These are phyloP conservation scores for Isatis tinctoria DNA, from an alignment of 345 rosid species.

Conservation along the genomic window DNA sequence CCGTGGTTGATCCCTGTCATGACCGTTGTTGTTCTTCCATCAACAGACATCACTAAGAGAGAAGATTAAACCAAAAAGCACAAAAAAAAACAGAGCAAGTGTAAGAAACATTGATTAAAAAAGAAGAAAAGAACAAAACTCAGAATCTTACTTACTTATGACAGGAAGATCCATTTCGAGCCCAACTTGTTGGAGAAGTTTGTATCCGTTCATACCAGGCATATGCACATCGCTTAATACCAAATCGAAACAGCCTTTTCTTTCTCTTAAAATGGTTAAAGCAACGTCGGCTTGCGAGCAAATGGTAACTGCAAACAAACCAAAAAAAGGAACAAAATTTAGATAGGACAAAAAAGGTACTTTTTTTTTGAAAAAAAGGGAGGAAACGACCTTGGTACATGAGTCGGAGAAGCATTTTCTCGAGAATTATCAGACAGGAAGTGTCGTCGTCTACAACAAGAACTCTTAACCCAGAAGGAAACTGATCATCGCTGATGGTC, in stretches of 20 bases:
- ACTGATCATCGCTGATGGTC: slow-evolving; percentile 46
- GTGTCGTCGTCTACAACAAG: slow-evolving; percentile 79
- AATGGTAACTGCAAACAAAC: slow-evolving; percentile 56
- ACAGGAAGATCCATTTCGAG: slow-evolving; percentile 93
- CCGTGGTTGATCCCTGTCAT: slow-evolving; percentile 82
- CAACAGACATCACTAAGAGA: slow-evolving; percentile 78
- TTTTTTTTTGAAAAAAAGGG: not conserved
- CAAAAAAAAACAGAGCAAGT: not conserved
- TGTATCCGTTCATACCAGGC: slow-evolving; percentile 89
- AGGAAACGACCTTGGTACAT: slow-evolving; percentile 44
- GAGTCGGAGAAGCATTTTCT: slow-evolving; percentile 68
- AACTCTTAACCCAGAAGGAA: slow-evolving; percentile 70
- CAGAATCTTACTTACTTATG: slow-evolving; percentile 48
- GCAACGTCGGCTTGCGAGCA: slow-evolving; percentile 73
- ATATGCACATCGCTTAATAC: slow-evolving; percentile 76
- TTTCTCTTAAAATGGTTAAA: slow-evolving; percentile 51
- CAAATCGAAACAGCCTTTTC: slow-evolving; percentile 61
- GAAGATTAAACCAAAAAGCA: not conserved
- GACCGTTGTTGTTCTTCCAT: slow-evolving; percentile 69
- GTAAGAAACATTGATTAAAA: not conserved
- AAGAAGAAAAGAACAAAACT: not conserved
- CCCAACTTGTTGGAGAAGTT: slow-evolving; percentile 76
- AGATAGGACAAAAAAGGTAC: not conserved
- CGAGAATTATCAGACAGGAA: slow-evolving; percentile 55
- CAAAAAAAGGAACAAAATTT: not conserved